Conservation (phyloP, 495 filamentous ascomycete species). For the Jackrogersella minutella region DNA sequence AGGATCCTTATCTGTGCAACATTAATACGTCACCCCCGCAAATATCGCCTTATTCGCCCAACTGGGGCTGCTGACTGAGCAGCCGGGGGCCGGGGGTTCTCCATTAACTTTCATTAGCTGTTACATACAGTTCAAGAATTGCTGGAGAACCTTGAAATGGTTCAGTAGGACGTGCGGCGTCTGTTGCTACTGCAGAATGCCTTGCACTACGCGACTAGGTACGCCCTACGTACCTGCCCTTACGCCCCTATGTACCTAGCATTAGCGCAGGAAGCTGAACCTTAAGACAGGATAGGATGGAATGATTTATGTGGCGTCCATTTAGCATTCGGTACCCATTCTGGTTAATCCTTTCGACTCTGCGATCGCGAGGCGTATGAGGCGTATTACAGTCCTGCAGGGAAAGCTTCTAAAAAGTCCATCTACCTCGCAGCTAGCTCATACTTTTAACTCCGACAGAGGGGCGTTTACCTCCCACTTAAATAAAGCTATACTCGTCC, state of each 20-base stretch:
- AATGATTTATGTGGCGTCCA: not conserved
- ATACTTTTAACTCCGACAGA: not conserved
- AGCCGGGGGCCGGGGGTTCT: not conserved
- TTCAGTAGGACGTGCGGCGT: not conserved
- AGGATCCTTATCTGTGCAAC: not conserved
- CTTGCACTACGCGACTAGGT: too few relatives aligned
- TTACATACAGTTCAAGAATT: too few relatives aligned
- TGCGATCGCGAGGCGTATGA: not conserved
- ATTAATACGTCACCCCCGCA: constrained; percentile 1
- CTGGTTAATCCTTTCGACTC: not conserved
- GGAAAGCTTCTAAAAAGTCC: not conserved
- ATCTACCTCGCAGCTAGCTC: too few relatives aligned
- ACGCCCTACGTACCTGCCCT: too few relatives aligned
- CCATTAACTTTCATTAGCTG: not conserved
- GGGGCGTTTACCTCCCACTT: not conserved
- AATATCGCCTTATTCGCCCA: not conserved
- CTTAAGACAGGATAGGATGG: not conserved
- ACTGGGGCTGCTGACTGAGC: too few relatives aligned
- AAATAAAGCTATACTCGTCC: not conserved
- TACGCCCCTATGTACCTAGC: too few relatives aligned
- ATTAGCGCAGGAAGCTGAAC: constrained; percentile 13
- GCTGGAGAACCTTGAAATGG: too few relatives aligned
- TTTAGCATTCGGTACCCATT: constrained; percentile 3
- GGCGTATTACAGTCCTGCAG: not conserved
- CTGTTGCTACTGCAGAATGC: not conserved